These are phyloP conservation scores for Blastocladiella emersonii DNA, from an alignment of 371 early-diverging fungal genomes.

Conservation along the genomic window DNA sequence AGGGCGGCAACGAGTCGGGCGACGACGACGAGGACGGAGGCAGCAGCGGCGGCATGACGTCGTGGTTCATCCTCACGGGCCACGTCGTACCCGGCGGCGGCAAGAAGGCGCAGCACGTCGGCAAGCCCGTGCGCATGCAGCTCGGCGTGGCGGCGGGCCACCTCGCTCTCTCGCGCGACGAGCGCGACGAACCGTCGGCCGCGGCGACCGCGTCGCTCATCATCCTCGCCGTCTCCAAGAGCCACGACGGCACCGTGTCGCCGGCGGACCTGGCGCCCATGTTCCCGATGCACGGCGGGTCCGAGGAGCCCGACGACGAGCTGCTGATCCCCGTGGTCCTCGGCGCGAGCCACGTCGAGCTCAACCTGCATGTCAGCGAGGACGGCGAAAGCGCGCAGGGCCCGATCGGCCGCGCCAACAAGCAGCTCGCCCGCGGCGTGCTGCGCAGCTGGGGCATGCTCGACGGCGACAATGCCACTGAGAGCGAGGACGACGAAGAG, in stretches of 20 bases:
- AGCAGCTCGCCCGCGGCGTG: background rate
- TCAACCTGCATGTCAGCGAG: too few species aligned
- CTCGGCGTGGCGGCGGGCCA: background rate
- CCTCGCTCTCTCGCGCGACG: background rate
- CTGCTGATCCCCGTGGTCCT: background rate
- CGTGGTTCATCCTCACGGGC: too few species aligned
- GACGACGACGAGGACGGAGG: too few species aligned
- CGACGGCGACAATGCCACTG: too few species aligned
- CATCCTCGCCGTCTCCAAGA: background rate
- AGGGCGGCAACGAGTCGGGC: too few species aligned
- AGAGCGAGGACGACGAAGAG: background rate
- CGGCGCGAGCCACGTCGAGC: background rate
- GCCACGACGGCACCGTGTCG: background rate
- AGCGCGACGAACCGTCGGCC: background rate
- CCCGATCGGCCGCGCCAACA: background rate
- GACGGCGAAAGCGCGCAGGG: background rate
- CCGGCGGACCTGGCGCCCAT: background rate
- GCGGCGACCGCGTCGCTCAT: background rate
- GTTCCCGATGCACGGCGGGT: too few species aligned
- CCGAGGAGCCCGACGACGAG: background rate
- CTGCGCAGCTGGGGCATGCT: background rate
- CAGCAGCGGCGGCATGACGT: too few species aligned
- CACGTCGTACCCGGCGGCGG: too few species aligned
- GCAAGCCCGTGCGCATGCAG: background rate
- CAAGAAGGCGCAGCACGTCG: too few species aligned